Evolutionary conservation across 352 stramenopile genomes (phyloP).

Genomic region (Pythium apleroticum): DNA sequence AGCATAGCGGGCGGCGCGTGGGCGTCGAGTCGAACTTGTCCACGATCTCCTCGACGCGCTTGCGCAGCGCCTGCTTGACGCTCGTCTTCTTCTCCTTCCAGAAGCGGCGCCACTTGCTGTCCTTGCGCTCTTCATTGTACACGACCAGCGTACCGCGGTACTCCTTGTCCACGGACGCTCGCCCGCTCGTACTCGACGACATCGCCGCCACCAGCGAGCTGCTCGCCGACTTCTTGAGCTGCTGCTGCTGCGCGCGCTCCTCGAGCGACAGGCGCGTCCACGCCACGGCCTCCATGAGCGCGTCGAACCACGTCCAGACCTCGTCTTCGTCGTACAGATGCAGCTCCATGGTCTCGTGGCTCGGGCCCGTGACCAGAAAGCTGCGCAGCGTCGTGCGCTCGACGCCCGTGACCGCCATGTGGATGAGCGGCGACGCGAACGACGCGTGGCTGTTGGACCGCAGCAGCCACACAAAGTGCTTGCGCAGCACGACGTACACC

Average conservation of each 20-base stretch:
- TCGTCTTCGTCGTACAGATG: conserved; percentile 65
- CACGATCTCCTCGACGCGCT: conserved; percentile 57
- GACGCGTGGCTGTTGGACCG: conserved; percentile 35
- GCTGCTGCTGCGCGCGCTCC: conserved; percentile 36
- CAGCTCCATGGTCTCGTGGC: conserved; percentile 73
- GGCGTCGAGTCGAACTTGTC: conserved; percentile 48
- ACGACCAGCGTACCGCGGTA: conserved; percentile 70
- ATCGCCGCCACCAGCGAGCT: background rate
- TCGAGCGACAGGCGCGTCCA: conserved; percentile 19
- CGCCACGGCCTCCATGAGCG: conserved; percentile 55
- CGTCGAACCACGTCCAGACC: conserved; percentile 58
- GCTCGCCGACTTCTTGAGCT: conserved; percentile 23
- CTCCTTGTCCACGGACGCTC: conserved; percentile 33
- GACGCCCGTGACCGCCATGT: conserved; percentile 64
- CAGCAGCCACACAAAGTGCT: conserved; percentile 71
- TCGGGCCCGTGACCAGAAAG: conserved; percentile 47
- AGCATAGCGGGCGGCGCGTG: conserved; percentile 17
- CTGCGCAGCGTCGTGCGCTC: conserved; percentile 46
- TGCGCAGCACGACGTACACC: conserved; percentile 65
- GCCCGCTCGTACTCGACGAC: conserved; percentile 2
- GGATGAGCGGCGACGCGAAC: conserved; percentile 48
- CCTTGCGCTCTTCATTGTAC: conserved; percentile 61
- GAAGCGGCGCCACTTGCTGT: conserved; percentile 44
- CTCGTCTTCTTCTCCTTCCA: conserved; percentile 26
- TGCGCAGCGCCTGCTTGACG: conserved; percentile 37